These are phyloP conservation scores for Colletotrichum phormii DNA, from an alignment of 2,329 filamentous ascomycete genomes.

Conservation along the genomic window DNA sequence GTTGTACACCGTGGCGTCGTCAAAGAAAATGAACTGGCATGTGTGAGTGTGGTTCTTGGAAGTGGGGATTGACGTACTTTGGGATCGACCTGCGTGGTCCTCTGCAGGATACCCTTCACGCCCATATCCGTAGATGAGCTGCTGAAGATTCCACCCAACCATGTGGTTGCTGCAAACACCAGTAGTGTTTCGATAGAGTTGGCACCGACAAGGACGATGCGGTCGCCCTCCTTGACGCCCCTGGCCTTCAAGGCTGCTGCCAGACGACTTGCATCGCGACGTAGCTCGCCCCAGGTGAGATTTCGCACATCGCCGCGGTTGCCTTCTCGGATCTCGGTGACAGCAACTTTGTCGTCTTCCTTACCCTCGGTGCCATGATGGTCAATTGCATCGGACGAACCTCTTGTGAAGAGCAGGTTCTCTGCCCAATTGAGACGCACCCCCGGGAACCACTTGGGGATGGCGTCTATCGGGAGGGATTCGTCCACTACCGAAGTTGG, in stretches of 20 bases:
- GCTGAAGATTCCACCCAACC: constrained; percentile 81
- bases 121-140: constrained; percentile 88
- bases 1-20: constrained; percentile 84
- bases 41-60: neutral
- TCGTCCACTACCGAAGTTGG: constrained; percentile 76
- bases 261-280: constrained; percentile 67
- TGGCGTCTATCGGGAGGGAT: constrained; percentile 72
- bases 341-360: constrained; percentile 76
- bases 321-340: constrained; percentile 80
- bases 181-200: constrained; percentile 81
- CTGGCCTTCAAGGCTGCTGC: constrained; percentile 74
- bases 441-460: constrained; percentile 84
- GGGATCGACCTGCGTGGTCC: constrained; percentile 79
- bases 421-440: constrained; percentile 82
- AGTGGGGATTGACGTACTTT: constrained; percentile 55
- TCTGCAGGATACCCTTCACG: constrained; percentile 79
- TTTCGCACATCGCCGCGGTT: constrained; percentile 61
- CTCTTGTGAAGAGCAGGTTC: constrained; percentile 76
- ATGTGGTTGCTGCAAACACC: constrained; percentile 76
- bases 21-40: constrained; percentile 78
- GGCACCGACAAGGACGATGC: constrained; percentile 79
- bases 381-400: constrained; percentile 52
- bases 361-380: constrained; percentile 68
- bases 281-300: constrained; percentile 76
- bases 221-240: constrained; percentile 78